phyloP scores from a whole-genome alignment of 1,284 basidiomycete species.

The Fomes fomentarius region DNA sequence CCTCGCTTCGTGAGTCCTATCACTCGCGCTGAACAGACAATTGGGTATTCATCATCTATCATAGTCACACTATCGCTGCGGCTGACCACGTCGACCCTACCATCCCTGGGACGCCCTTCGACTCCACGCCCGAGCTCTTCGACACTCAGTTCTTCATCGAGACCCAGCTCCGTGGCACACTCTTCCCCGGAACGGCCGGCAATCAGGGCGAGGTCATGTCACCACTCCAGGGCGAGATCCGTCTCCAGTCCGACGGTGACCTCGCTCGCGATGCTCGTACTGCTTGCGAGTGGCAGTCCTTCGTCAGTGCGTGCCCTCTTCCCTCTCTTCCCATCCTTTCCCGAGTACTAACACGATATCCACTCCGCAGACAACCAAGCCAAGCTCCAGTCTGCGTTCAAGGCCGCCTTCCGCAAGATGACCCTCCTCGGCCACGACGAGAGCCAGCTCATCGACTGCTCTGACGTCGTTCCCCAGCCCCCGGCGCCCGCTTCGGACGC shows the following conservation, averaged over 20 bases:
- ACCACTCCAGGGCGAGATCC: conserved; percentile 33
- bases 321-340: too few relatives aligned
- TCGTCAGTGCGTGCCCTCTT: too few relatives aligned
- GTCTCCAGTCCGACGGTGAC: conserved; percentile 35
- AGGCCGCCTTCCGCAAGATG: conserved; percentile 34
- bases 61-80: conserved; percentile 30
- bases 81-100: conserved; percentile 31
- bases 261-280: too few relatives aligned
- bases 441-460: conserved; percentile 27
- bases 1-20: conserved; percentile 29
- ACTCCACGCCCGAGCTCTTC: conserved; percentile 31
- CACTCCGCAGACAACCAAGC: conserved; percentile 31
- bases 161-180: conserved; percentile 30
- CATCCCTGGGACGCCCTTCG: conserved; percentile 19
- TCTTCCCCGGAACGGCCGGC: conserved; percentile 30
- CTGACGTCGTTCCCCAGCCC: conserved; percentile 24
- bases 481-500: not conserved
- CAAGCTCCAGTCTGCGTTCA: conserved; percentile 33
- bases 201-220: conserved; percentile 33
- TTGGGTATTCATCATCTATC: not conserved
- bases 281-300: too few relatives aligned
- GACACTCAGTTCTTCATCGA: conserved; percentile 34
- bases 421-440: conserved; percentile 32
- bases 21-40: not conserved
- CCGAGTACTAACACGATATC: too few relatives aligned